These are phyloP conservation scores for Pestalotiopsis sp. DNA, from an alignment of 2,329 filamentous ascomycete species.

Conservation along the genomic window DNA sequence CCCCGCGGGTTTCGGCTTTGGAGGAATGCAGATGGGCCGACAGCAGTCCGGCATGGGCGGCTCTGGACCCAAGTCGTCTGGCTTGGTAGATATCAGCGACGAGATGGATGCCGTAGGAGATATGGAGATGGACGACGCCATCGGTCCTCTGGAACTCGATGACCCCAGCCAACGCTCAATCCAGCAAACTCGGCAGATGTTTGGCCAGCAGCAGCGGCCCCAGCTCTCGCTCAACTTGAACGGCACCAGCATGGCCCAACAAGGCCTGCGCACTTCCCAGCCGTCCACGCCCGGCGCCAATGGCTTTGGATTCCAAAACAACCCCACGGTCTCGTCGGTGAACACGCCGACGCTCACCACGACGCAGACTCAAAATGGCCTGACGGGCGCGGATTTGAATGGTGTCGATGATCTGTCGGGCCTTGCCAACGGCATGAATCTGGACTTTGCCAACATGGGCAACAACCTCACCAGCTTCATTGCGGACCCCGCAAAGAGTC, in stretches of 20 bases:
- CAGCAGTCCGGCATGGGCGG: constrained; percentile 26
- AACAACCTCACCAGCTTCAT: constrained; percentile 60
- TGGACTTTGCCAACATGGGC: constrained; percentile 63
- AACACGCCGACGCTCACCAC: constrained; percentile 91
- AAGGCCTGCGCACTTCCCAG: constrained; percentile 82
- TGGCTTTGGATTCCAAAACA: constrained; percentile 81
- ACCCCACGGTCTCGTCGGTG: constrained; percentile 94
- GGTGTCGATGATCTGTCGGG: constrained; percentile 70
- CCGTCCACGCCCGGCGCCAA: constrained; percentile 81
- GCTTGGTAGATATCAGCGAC: constrained; percentile 50
- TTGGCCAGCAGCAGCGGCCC: constrained; percentile 66
- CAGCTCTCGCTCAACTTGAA: constrained; percentile 82
- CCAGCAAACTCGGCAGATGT: constrained; percentile 70
- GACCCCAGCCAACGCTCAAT: constrained; percentile 62
- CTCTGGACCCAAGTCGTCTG: constrained; percentile 41
- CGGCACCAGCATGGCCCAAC: constrained; percentile 72
- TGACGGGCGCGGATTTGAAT: constrained; percentile 61
- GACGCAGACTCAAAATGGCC: constrained; percentile 59
- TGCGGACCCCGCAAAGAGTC: constrained; percentile 90
- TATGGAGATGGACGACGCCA: constrained; percentile 94
- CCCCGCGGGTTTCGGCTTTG: constrained; percentile 25
- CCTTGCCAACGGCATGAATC: constrained; percentile 57
- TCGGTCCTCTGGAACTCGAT: constrained; percentile 66
- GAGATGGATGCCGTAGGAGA: constrained; percentile 88
- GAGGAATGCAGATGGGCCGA: constrained; percentile 42